Evolutionary conservation across 1,284 basidiomycete genomes (phyloP), one percentile per base, ranked within the genome.

Genomic region (Melampsora americana): DNA sequence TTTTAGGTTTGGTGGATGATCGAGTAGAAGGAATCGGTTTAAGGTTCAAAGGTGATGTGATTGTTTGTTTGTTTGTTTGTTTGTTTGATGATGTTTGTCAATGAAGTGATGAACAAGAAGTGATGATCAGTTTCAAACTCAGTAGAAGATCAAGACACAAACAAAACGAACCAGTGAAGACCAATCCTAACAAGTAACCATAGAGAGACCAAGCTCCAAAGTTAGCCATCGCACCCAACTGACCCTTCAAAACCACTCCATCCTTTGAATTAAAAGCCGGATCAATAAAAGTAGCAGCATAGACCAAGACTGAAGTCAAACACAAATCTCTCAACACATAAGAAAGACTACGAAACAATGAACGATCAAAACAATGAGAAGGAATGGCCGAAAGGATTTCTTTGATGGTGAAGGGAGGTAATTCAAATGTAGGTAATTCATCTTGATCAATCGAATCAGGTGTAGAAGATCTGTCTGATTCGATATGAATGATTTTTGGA

Each of bases 321-420:
- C 7, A 44, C 12, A 69, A 69, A 42, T 76, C 73, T 53, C 73
- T 44, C 11, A 69, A 9, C 23, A 97, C 85, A 83, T 97, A 96
- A 77, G 87, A 80, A n/a, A 88, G 89, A 30, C 94, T 95, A 82
- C 87, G 87, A 82, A 95, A 80, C 0, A 93, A 90, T 0, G 92
- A 95, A 79, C 96, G 91, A 85, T 96, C 87, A 85, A 90, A 93
- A 86, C 95, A 98, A 85, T 95, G 93, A 50, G 73, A 18, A 35
- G 93, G 95, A 82, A 98, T 96, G 35, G 88, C 88, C 72, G 88
- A 89, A 70, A 97, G 87, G 77, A 97, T 84, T 81, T 95, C 91
- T 85, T 93, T 94, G 82, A 95, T 86, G 26, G 90, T 87, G 77
- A 93, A 76, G n/a, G 66, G 48, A 1, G 73, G 66, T 35, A 64